Conservation (phyloP, 805 yeast species). For the Wickerhamomyces alni region DNA sequence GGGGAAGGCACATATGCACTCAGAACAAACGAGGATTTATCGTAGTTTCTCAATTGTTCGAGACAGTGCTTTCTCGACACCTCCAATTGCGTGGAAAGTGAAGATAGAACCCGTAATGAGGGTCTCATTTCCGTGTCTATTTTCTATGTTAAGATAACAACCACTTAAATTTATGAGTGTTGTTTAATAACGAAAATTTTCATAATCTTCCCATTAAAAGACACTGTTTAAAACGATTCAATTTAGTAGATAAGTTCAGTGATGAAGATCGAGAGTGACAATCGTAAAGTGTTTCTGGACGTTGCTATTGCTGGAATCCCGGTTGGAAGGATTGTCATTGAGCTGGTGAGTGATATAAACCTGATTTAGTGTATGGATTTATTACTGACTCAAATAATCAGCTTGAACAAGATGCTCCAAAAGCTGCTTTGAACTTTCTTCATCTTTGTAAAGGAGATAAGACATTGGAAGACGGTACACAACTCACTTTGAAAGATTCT, state of each 20-base stretch:
- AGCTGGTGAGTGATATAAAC: conserved; percentile 34
- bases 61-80: conserved; percentile 2
- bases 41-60: conserved; percentile 35
- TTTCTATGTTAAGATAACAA: too few species aligned
- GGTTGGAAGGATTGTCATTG: conserved; percentile 57
- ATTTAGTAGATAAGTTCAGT: too few species aligned
- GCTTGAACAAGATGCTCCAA: conserved; percentile 45
- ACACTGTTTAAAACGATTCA: too few species aligned
- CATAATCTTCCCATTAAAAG: too few species aligned
- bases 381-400: too few species aligned
- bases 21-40: conserved; percentile 58
- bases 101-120: not conserved
- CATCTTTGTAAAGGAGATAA: conserved; percentile 38
- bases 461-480: too few species aligned
- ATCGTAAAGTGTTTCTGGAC: conserved; percentile 39
- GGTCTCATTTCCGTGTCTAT: too few species aligned
- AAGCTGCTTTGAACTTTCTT: conserved; percentile 45
- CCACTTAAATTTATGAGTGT: too few species aligned
- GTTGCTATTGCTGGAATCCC: conserved; percentile 35
- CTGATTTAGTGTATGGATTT: too few species aligned
- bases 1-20: conserved; percentile 66
- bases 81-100: not conserved
- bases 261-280: conserved; percentile 8
- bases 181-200: not conserved
- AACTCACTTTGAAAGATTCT: conserved; percentile 34